These are phyloP conservation scores for Marasmius oreades DNA, from an alignment of 1,284 basidiomycete species.

Conservation along the genomic window DNA sequence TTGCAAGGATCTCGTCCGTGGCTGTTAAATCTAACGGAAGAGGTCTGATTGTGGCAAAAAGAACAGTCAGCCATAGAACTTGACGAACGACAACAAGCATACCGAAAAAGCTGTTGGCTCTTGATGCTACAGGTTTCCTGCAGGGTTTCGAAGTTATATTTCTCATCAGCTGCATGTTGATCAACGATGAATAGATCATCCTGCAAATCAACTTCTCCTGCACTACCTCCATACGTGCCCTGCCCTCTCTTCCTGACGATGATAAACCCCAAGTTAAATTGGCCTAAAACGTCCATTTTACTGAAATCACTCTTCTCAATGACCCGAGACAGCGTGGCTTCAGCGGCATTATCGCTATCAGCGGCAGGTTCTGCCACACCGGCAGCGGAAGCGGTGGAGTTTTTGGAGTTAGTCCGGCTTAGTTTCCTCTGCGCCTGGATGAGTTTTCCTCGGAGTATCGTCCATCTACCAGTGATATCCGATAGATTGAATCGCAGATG, in stretches of 20 bases:
- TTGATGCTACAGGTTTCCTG: slow-evolving; percentile 87
- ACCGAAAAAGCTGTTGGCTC: slow-evolving; percentile 84
- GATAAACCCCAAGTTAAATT: slow-evolving; percentile 98
- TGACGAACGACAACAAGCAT: slow-evolving; percentile 23
- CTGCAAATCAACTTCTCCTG: slow-evolving; percentile 25
- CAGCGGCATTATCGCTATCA: slow-evolving; percentile 43
- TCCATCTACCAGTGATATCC: slow-evolving; percentile 37
- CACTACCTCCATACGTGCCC: slow-evolving; percentile 12
- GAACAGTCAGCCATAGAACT: not conserved
- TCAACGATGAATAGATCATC: slow-evolving; percentile 96
- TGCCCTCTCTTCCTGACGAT: slow-evolving; percentile 63
- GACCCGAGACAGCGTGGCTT: slow-evolving; percentile 71
- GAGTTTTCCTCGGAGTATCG: slow-evolving; percentile 12
- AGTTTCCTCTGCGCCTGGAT: not conserved
- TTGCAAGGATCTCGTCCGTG: slow-evolving; percentile 84
- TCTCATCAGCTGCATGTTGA: slow-evolving; percentile 91
- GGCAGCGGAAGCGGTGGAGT: not conserved
- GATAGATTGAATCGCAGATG: slow-evolving; percentile 45
- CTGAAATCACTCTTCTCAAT: slow-evolving; percentile 89
- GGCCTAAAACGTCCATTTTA: slow-evolving; percentile 84
- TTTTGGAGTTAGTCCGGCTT: not conserved
- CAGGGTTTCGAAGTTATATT: slow-evolving; percentile 96
- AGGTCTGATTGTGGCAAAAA: slow-evolving; percentile 49
- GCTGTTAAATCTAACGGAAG: slow-evolving; percentile 81
- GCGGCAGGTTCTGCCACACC: not conserved